phyloP scores from a whole-genome alignment of 1,139 yeast species.

The Arxiozyma telluris region DNA sequence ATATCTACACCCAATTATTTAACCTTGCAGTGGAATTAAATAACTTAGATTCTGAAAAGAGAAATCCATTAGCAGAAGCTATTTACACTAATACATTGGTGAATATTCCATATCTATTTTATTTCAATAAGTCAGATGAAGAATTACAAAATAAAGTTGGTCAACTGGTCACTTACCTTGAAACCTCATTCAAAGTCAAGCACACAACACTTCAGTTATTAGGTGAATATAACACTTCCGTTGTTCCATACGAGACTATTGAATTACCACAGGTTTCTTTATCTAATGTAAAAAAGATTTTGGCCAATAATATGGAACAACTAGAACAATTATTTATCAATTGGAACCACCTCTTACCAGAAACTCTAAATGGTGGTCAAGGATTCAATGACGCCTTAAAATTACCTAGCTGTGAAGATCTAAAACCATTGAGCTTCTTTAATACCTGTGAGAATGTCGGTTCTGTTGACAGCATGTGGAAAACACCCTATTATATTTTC shows the following conservation, averaged over 20 bases:
- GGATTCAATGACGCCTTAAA: slow-evolving; percentile 28
- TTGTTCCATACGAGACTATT: slow-evolving; percentile 48
- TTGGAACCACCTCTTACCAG: slow-evolving; percentile 21
- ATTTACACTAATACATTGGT: slow-evolving; percentile 55
- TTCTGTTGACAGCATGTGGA: slow-evolving; percentile 43
- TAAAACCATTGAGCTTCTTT: slow-evolving; percentile 29
- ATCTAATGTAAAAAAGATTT: slow-evolving; percentile 41
- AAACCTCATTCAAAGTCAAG: slow-evolving; percentile 20
- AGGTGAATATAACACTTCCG: slow-evolving; percentile 23
- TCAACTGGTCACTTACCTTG: slow-evolving; percentile 41
- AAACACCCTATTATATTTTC: slow-evolving; percentile 51
- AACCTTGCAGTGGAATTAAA: slow-evolving; percentile 51
- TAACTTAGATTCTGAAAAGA: slow-evolving; percentile 29
- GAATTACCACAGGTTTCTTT: slow-evolving; percentile 44
- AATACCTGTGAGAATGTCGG: slow-evolving; percentile 33
- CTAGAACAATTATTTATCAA: slow-evolving; percentile 28
- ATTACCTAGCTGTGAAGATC: slow-evolving; percentile 36
- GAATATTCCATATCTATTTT: slow-evolving; percentile 60
- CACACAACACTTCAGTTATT: slow-evolving; percentile 16
- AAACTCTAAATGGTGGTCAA: slow-evolving; percentile 19
- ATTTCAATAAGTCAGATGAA: slow-evolving; percentile 35
- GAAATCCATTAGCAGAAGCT: slow-evolving; percentile 60
- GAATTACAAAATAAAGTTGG: slow-evolving; percentile 35
- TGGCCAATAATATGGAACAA: slow-evolving; percentile 34
- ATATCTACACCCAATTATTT: slow-evolving; percentile 48